Base-by-base conservation (phyloP, 2,329 filamentous ascomycete species). In the Tolypocladium pustulatum region DNA sequence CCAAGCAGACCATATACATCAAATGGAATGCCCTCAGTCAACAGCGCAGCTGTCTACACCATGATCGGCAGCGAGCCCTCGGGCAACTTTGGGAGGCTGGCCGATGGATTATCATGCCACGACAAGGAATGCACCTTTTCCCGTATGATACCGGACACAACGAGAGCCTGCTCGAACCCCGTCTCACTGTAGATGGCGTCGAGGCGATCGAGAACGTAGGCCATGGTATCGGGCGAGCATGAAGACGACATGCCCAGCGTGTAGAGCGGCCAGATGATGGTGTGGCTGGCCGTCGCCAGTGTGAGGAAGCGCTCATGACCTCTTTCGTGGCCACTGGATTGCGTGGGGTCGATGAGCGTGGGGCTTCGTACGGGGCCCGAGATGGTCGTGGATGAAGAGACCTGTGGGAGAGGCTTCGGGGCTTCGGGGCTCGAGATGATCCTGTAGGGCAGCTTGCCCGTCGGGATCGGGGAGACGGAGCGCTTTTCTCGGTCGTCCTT, bases 251-350 rank as follows among this genome's bases (percentile, higher is more conserved):
- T 74, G 57, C 78, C 78, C 9, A 78, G 72, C 13, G 76, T 73
- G 58, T 78, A 81, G 4, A 81, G 69, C 5, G 78, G 78, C 78
- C 77, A 80, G 43, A 81, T 73, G 10, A 79, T 72, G 20, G 76
- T 75, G 61, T 78, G 77, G 30, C 77, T 77, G 1, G 76, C 73
- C 10, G 77, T 78, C 0, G 75, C 76, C 8, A 81, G 68, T 5
- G 77, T 75, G 74, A 81, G 75, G 65, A 79, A 78, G 30, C 77
- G 71, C 59, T 74, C 73, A 0, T 75, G 74, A 49, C 74, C 72
- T 52, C 73, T 64, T 25, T 71, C 70, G 17, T 66, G 63, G 40
- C 66, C 66, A 20, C 63, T 67, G 1, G 71, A 71, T 37, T 73
- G 69, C 8, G 72, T 73, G 3, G 75, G 72, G 53, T 78, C 73